Percentiles rank a stretch among this genome's conserved stretches.
These are phyloP conservation scores for Fusarium torreyae DNA, from an alignment of 2,329 filamentous ascomycete species.

Conservation along the genomic window DNA sequence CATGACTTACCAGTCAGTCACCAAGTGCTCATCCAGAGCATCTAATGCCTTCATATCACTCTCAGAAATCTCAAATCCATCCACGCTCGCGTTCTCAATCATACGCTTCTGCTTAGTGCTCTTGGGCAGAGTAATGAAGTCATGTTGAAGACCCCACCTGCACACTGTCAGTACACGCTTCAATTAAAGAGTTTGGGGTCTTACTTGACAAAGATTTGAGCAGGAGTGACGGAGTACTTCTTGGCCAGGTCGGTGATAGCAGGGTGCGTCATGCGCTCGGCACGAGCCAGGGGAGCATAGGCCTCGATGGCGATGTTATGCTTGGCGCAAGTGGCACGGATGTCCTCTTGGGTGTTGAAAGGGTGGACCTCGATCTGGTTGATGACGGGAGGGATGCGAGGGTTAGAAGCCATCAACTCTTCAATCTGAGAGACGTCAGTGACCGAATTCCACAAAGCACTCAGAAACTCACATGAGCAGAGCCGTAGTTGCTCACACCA, in stretches of 20 bases:
- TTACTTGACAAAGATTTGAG: constrained; percentile 77
- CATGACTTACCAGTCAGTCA: constrained; percentile 74
- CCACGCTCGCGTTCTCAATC: constrained; percentile 74
- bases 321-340: constrained; percentile 75
- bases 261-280: constrained; percentile 77
- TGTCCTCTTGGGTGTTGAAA: constrained; percentile 81
- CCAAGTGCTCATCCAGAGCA: constrained; percentile 78
- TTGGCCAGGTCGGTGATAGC: constrained; percentile 73
- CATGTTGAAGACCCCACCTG: constrained; percentile 83
- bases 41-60: constrained; percentile 76
- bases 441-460: too few relatives aligned
- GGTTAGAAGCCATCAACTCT: constrained; percentile 75
- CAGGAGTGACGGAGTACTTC: constrained; percentile 79
- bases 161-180: background rate
- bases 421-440: constrained; percentile 65
- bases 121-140: constrained; percentile 81
- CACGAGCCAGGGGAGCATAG: constrained; percentile 83
- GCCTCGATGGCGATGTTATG: constrained; percentile 81
- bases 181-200: background rate
- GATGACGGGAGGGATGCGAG: constrained; percentile 75
- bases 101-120: constrained; percentile 75
- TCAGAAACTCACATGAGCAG: constrained; percentile 73
- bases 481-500: constrained; percentile 85
- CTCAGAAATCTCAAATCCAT: constrained; percentile 72
- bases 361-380: constrained; percentile 89